phyloP scores from a whole-genome alignment of 2,329 filamentous ascomycete genomes.

The Chrysoporthe deuterocubensis region DNA sequence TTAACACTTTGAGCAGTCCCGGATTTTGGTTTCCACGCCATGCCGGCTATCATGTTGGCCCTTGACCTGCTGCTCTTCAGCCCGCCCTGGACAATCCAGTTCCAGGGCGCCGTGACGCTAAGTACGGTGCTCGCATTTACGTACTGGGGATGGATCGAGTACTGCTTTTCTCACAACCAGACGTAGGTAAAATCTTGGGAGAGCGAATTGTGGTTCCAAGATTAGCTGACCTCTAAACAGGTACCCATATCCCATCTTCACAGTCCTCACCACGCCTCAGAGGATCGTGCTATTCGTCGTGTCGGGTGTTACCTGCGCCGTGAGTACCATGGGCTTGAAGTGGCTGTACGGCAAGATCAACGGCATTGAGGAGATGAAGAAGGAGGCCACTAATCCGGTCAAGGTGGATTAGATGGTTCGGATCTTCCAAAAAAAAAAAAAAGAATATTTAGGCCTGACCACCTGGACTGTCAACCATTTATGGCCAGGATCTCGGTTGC shows the following conservation, averaged over 20 bases:
- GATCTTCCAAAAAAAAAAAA: too few relatives aligned
- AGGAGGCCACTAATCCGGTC: conserved; percentile 40
- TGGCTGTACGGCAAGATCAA: conserved; percentile 72
- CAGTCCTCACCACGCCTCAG: conserved; percentile 65
- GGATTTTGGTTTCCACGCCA: conserved; percentile 66
- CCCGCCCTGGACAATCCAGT: conserved; percentile 71
- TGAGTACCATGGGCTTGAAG: conserved; percentile 70
- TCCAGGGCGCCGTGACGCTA: conserved; percentile 61
- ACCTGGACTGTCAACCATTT: neutral
- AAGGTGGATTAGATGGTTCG: conserved; percentile 33
- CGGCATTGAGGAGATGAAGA: conserved; percentile 51
- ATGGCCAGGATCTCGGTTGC: neutral
- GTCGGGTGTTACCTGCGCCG: conserved; percentile 73
- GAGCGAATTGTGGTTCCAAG: too few relatives aligned
- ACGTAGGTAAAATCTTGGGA: conserved; percentile 48
- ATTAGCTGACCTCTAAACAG: conserved; percentile 42
- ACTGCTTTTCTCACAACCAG: conserved; percentile 70
- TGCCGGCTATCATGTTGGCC: conserved; percentile 66
- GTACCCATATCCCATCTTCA: conserved; percentile 89
- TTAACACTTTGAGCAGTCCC: conserved; percentile 37
- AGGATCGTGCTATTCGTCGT: conserved; percentile 70
- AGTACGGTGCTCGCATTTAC: conserved; percentile 63
- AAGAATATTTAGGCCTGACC: neutral
- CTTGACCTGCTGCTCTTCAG: conserved; percentile 71
- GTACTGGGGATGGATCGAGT: conserved; percentile 81